These are phyloP conservation scores for Teunomyces stri DNA, from an alignment of 805 yeast genomes.

Conservation along the genomic window DNA sequence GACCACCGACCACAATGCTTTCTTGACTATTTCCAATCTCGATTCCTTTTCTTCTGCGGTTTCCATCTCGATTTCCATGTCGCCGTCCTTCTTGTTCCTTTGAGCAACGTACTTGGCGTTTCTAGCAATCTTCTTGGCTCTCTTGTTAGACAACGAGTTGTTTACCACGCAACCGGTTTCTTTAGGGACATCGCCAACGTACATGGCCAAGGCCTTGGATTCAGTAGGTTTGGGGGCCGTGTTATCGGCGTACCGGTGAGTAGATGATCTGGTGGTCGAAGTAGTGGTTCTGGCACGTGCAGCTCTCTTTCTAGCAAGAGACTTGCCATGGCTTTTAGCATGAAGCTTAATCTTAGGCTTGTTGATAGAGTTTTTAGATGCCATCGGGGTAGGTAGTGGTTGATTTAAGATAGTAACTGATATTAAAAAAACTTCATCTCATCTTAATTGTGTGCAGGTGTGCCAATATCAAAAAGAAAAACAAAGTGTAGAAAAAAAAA, in stretches of 20 bases:
- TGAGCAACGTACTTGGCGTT: constrained; percentile 68
- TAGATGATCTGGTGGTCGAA: constrained; percentile 45
- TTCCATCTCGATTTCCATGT: constrained; percentile 51
- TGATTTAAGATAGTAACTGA: constrained; percentile 7
- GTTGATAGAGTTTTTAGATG: constrained; percentile 78
- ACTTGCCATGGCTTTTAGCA: constrained; percentile 48
- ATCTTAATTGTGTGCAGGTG: constrained; percentile 4
- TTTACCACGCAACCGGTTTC: constrained; percentile 47
- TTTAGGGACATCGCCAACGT: constrained; percentile 33
- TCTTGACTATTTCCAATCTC: constrained; percentile 51
- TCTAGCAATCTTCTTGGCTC: constrained; percentile 75
- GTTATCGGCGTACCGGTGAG: constrained; percentile 34
- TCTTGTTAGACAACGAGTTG: constrained; percentile 69
- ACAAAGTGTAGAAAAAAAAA: constrained; percentile 23
- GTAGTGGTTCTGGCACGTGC: constrained; percentile 40
- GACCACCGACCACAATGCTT: constrained; percentile 70
- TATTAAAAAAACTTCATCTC: constrained; percentile 8
- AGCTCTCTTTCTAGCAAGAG: constrained; percentile 55
- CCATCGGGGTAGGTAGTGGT: constrained; percentile 46
- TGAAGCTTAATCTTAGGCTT: constrained; percentile 65
- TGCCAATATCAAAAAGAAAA: neutral
- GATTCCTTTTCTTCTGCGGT: constrained; percentile 21
- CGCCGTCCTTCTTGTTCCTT: constrained; percentile 37
- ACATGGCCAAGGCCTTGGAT: constrained; percentile 44
- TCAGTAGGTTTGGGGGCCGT: constrained; percentile 33